Conservation (phyloP, 345 rosid species). For the Rhizophora mangle region DNA sequence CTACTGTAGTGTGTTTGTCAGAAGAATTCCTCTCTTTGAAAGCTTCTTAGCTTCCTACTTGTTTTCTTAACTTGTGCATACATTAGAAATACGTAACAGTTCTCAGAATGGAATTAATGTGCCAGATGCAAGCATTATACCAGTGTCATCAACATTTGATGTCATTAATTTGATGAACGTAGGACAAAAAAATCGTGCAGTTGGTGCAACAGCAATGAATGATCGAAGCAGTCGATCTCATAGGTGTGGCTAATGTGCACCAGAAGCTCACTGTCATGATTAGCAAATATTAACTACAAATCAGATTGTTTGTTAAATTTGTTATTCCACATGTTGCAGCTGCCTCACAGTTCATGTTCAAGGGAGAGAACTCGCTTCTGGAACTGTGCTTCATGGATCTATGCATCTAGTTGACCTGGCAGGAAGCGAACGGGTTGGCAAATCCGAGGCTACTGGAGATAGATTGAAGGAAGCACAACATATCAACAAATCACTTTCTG, state of each 20-base stretch:
- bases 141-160: conserved; percentile 29
- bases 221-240: conserved; percentile 36
- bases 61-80: conserved; percentile 24
- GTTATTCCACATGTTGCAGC: conserved; percentile 14
- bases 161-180: conserved; percentile 30
- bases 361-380: conserved; percentile 32
- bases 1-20: neutral
- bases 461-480: conserved; percentile 36
- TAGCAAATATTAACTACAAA: neutral
- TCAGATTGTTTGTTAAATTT: neutral
- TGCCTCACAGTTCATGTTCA: conserved; percentile 37
- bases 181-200: conserved; percentile 31
- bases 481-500: conserved; percentile 36
- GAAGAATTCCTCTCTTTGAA: conserved; percentile 2
- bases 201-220: conserved; percentile 32
- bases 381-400: conserved; percentile 24
- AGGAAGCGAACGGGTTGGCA: conserved; percentile 34
- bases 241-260: conserved; percentile 10
- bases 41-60: conserved; percentile 4
- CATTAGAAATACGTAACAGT: conserved; percentile 35
- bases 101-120: conserved; percentile 36
- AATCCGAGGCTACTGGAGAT: conserved; percentile 35
- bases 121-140: conserved; percentile 26
- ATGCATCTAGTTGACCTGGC: conserved; percentile 37
- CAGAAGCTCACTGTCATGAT: neutral